Percentiles rank a stretch among this genome's conserved stretches.
These are phyloP conservation scores for Fusarium agapanthi DNA, from an alignment of 2,329 filamentous ascomycete genomes.

Conservation along the genomic window DNA sequence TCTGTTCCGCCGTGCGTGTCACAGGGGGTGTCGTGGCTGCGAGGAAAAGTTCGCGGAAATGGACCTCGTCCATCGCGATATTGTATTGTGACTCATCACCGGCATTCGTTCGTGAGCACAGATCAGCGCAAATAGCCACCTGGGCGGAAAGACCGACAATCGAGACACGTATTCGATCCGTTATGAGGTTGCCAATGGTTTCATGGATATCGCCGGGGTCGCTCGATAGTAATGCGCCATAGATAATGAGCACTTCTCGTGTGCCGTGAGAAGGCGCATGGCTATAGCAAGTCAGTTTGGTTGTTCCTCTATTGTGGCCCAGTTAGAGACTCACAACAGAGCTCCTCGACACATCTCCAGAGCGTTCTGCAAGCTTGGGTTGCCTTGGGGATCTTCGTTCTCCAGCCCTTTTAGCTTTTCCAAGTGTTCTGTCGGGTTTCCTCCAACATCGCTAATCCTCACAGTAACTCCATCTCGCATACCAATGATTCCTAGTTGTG, in stretches of 20 bases:
- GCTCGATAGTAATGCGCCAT: constrained; percentile 87
- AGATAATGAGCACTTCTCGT: constrained; percentile 89
- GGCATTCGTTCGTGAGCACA: constrained; percentile 87
- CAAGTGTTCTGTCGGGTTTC: constrained; percentile 90
- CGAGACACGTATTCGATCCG: constrained; percentile 85
- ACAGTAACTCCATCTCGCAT: constrained; percentile 93
- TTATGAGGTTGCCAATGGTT: constrained; percentile 80
- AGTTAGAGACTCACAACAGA: constrained; percentile 69
- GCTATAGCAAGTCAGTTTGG: constrained; percentile 51
- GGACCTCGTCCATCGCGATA: constrained; percentile 78
- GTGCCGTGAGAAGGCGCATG: constrained; percentile 95
- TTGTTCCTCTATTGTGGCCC: not conserved
- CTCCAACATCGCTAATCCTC: constrained; percentile 86
- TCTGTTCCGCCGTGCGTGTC: constrained; percentile 70
- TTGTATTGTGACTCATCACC: constrained; percentile 80
- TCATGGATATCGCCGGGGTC: constrained; percentile 96
- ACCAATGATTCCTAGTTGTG: constrained; percentile 89
- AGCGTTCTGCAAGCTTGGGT: constrained; percentile 89
- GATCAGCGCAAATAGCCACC: constrained; percentile 89
- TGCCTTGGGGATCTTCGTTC: constrained; percentile 74
- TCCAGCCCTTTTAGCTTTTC: constrained; percentile 75
- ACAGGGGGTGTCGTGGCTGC: constrained; percentile 89
- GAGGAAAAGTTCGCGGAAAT: constrained; percentile 90
- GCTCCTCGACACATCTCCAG: constrained; percentile 93
- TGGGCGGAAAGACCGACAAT: constrained; percentile 92